Conservation (phyloP, 345 rosid genomes). For the Populus alba region DNA sequence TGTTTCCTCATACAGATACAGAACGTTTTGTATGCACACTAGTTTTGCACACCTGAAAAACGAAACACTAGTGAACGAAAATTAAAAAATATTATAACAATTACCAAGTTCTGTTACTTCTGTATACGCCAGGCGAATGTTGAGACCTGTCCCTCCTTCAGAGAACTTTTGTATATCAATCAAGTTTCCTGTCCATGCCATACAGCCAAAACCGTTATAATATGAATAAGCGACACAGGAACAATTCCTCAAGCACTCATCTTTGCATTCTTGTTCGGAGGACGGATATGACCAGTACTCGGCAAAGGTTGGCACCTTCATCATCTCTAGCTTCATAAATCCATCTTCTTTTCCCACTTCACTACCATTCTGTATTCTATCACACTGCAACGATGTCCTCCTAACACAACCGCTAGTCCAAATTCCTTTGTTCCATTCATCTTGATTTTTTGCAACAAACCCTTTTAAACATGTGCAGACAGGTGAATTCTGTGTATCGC, state of each 20-base stretch:
- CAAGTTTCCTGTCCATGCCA: constrained; percentile 2
- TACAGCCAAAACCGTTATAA: neutral
- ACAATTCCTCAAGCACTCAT: constrained; percentile 41
- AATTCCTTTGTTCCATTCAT: constrained; percentile 30
- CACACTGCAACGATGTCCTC: constrained; percentile 18
- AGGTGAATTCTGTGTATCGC: constrained; percentile 11
- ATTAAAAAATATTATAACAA: neutral
- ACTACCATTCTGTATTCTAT: neutral
- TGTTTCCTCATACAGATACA: no score
- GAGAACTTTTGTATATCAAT: constrained; percentile 14
- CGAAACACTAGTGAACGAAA: neutral
- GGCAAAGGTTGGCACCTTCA: constrained; percentile 18
- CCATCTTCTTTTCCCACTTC: constrained; percentile 18
- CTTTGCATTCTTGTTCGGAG: constrained; percentile 27
- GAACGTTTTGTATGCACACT: no score
- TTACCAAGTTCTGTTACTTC: constrained; percentile 17
- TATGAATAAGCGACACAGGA: constrained; percentile 21
- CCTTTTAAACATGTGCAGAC: constrained; percentile 16
- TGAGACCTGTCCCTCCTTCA: constrained; percentile 7
- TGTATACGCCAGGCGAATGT: constrained; percentile 10
- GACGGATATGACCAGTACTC: constrained; percentile 1
- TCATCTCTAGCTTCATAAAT: constrained; percentile 12
- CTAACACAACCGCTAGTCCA: constrained; percentile 34
- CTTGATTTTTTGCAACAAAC: constrained; percentile 5
- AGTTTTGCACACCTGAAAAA: no score